phyloP scores from a whole-genome alignment of 805 yeast genomes.

The Metschnikowia picachoensis region DNA sequence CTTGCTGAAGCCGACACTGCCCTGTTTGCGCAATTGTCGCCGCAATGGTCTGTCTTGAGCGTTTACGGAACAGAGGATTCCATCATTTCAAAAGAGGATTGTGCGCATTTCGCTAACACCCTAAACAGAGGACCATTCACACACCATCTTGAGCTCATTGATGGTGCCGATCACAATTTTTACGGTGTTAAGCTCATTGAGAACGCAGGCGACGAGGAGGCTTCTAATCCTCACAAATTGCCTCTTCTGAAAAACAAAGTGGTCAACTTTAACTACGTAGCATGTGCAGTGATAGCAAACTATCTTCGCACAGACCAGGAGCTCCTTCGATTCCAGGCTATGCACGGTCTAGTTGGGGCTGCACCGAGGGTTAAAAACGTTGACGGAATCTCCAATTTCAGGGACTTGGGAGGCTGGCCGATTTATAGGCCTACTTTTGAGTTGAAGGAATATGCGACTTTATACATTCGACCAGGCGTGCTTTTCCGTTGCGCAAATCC shows the following conservation, averaged over 20 bases:
- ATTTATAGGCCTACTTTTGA: conserved; percentile 26
- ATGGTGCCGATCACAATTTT: conserved; percentile 78
- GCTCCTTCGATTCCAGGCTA: conserved; percentile 46
- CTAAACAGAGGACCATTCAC: conserved; percentile 49
- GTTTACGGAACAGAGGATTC: conserved; percentile 69
- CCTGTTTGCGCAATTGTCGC: conserved; percentile 38
- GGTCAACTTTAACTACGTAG: conserved; percentile 58
- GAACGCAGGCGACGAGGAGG: conserved; percentile 30
- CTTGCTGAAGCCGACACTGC: conserved; percentile 47
- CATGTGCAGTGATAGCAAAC: conserved; percentile 44
- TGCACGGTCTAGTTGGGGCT: conserved; percentile 33
- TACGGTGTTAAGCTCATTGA: conserved; percentile 47
- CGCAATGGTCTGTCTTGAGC: conserved; percentile 53
- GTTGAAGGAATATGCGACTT: conserved; percentile 9
- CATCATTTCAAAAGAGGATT: conserved; percentile 62
- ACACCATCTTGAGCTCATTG: conserved; percentile 53
- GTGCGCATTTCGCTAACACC: conserved; percentile 52
- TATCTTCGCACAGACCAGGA: conserved; percentile 50
- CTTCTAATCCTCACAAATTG: conserved; percentile 31
- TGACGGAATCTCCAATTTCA: conserved; percentile 67
- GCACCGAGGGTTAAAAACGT: conserved; percentile 56
- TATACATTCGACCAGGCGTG: conserved; percentile 49
- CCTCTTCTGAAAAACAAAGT: conserved; percentile 44
- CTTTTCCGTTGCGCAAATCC: conserved; percentile 65
- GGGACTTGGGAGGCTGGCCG: conserved; percentile 80